Evolutionary conservation across 2,329 filamentous ascomycete genomes (phyloP).

Genomic region (Pseudogymnoascus sp.): DNA sequence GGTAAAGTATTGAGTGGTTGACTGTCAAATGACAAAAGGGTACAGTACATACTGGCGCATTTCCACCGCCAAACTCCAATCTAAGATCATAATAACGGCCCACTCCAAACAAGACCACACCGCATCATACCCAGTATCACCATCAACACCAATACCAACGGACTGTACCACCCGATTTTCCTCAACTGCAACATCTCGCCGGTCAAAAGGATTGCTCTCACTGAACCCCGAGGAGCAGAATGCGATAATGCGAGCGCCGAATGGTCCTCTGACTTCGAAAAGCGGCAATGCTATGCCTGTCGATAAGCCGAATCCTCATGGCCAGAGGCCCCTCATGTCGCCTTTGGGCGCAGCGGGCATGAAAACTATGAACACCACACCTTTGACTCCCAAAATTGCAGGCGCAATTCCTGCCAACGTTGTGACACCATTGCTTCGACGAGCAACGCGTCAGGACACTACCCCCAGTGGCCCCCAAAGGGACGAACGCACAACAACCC

Average conservation of each 20-base stretch:
- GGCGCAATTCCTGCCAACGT: constrained; percentile 26
- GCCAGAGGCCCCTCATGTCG: constrained; percentile 58
- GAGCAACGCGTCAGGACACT: constrained; percentile 39
- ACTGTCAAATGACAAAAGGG: background rate
- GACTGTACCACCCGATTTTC: constrained; percentile 17
- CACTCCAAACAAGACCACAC: constrained; percentile 7
- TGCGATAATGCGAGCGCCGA: constrained; percentile 40
- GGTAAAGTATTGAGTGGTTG: background rate
- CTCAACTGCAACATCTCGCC: constrained; percentile 17
- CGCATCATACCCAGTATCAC: constrained; percentile 5
- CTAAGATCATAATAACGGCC: constrained; percentile 5
- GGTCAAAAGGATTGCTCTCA: constrained; percentile 5
- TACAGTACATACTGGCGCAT: constrained; percentile 4
- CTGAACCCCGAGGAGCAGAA: constrained; percentile 27
- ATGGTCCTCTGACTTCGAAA: constrained; percentile 20
- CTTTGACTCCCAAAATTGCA: constrained; percentile 53
- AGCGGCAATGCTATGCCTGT: constrained; percentile 35
- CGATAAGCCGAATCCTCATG: constrained; percentile 45
- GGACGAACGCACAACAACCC: constrained; percentile 45
- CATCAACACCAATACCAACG: constrained; percentile 14
- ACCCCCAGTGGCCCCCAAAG: constrained; percentile 18
- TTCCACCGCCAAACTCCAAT: constrained; percentile 3
- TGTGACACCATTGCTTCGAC: constrained; percentile 33
- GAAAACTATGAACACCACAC: constrained; percentile 44
- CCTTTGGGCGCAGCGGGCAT: constrained; percentile 57